Base-by-base conservation (phyloP, 2,329 filamentous ascomycete species). In the Xylaria digitata region DNA sequence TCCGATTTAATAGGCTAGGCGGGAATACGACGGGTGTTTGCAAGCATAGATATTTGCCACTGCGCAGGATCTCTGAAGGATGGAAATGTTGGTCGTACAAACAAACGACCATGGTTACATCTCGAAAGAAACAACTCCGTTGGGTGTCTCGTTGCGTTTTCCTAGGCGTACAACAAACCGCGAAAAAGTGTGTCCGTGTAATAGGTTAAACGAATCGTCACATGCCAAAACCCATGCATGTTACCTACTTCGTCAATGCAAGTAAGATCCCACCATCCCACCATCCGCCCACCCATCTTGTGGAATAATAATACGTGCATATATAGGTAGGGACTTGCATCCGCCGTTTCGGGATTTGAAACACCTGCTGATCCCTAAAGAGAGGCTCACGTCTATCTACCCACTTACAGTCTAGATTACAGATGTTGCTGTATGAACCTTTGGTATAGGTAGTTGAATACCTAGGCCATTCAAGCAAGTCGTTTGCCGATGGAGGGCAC, bases 291-390 rank as follows among this genome's bases (percentile, higher is more conserved):
- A 48, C 30, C 15, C 40, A 46, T 34, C 43, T 21, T 30, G 37
- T 46, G 32, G 26, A 40, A 43, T 43, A n/a, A 55, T 55, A 55
- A 53, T 64, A 37, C 61, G 40, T 68, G 62, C 62, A 68, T 68
- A 60, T 50, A 62, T 55, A 62, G 48, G 19, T 59, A 65, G 55
- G 43, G 56, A 65, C 48, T 49, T 61, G 34, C 57, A 50, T 65
- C 65, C 65, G 65, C 65, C 52, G 61, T 67, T 67, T 67, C 65
- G 65, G 65, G 61, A 54, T 67, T 67, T 67, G 65, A 64, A 57
- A 61, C 56, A 64, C 15, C 50, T 13, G 30, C 46, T 55, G 55
- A 59, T 45, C 63, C 13, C 23, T 54, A 13, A 7, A 11, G 53
- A 19, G 53, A 23, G 32, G 19, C 56, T 53, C 26, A 50, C 32